Evolutionary conservation across 768 basidiomycete genomes (phyloP), one percentile per base, ranked within the genome.

Genomic region (Naganishia vishniacii): DNA sequence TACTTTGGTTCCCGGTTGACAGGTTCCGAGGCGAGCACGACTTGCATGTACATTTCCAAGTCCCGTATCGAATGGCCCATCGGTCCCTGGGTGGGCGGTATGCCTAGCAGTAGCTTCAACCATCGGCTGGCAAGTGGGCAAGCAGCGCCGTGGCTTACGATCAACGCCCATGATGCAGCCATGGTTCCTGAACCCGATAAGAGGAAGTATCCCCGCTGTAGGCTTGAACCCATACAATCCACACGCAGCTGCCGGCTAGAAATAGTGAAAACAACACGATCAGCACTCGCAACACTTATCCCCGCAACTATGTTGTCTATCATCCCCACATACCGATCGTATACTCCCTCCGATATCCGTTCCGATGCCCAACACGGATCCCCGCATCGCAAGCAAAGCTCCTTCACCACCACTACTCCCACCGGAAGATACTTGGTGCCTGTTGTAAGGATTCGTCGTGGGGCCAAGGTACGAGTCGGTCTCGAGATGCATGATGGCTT

Each of bases 401-500:
- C 87, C 87, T 78, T 92, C 91, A 37, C 90, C 91, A 6, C 91
- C 91, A 3, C 86, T 88, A 0, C 88, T 91, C 1, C 91, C 91
- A 12, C 89, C 89, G 11, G 49, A n/a, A 4, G 80, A 78, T 3
- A 86, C 88, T 42, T 88, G 78, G 18, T 80, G 80, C 12, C 86
- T 83, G 71, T 91, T 90, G 71, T 81, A 79, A 0, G 90, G 90
- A 70, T 91, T 90, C 16, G 79, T 71, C 0, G 90, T 91, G 59
- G 88, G 80, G 1, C 89, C 90, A 31, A 91, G 80, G 65, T 84
- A 77, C 71, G 91, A 92, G 78, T 81, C 84, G 0, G 88, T 86
- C 74, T 94, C 90, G 1, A 81, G 80, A 83, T 85, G 88, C 89
- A 75, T 88, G 68, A 65, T 61, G 32, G 69, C 67, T 42, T 62